These are phyloP conservation scores for Eleusine indica DNA, from an alignment of 176 grass and related monocot genomes.

Conservation along the genomic window DNA sequence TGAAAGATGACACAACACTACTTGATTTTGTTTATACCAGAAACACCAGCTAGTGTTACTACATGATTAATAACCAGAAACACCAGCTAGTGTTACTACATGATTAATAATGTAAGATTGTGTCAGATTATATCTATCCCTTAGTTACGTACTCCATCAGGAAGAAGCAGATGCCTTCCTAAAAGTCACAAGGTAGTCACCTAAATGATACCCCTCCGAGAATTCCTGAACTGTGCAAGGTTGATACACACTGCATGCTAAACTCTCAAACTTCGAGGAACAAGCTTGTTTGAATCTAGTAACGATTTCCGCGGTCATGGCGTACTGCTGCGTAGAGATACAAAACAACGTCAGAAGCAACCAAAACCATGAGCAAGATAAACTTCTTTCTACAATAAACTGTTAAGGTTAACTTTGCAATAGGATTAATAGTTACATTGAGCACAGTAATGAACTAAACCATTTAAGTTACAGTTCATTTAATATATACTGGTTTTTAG, in stretches of 20 bases:
- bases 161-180: not conserved
- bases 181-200: not conserved
- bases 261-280: not conserved
- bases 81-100: constrained; percentile 8
- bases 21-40: too few relatives aligned
- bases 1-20: too few relatives aligned
- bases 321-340: constrained; percentile 32
- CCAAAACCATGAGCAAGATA: constrained; percentile 1
- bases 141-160: not conserved
- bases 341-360: constrained; percentile 21
- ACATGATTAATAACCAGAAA: not conserved
- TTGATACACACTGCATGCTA: not conserved
- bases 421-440: not conserved
- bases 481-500: not conserved
- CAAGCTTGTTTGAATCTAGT: constrained; percentile 18
- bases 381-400: too few relatives aligned
- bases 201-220: not conserved
- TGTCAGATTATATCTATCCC: constrained; percentile 1
- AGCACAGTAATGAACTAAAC: not conserved
- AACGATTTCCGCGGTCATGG: constrained; percentile 24
- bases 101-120: not conserved
- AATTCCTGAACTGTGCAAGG: not conserved
- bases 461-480: not conserved
- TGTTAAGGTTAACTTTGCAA: not conserved
- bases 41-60: not conserved